phyloP scores from a whole-genome alignment of 768 basidiomycete genomes.

The Tylopilus sp. region DNA sequence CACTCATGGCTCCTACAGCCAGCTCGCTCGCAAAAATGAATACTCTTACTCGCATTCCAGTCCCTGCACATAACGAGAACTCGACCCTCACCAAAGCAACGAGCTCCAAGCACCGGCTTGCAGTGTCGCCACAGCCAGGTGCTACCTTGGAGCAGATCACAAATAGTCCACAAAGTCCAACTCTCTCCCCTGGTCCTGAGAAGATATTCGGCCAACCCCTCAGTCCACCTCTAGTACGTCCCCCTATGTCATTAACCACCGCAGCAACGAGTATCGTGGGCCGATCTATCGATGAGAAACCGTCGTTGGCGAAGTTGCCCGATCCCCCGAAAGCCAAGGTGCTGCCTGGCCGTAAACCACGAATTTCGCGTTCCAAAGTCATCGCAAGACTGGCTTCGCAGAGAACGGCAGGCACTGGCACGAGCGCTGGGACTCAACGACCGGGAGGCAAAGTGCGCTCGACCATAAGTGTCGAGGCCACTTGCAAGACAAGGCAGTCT shows the following conservation, averaged over 20 bases:
- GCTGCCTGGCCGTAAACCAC: slow-evolving; percentile 55
- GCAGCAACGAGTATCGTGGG: slow-evolving; percentile 28
- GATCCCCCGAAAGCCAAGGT: slow-evolving; percentile 28
- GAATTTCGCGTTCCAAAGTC: slow-evolving; percentile 79
- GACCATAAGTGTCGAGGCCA: slow-evolving; percentile 43
- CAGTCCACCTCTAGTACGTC: slow-evolving; percentile 25
- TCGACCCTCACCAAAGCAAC: slow-evolving; percentile 7
- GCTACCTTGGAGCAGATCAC: slow-evolving; percentile 32
- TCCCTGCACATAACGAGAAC: slow-evolving; percentile 17
- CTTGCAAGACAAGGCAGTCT: slow-evolving; percentile 24
- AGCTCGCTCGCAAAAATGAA: slow-evolving; percentile 67
- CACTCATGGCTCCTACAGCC: slow-evolving; percentile 70
- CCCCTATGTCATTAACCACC: slow-evolving; percentile 28
- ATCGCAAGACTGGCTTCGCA: slow-evolving; percentile 75
- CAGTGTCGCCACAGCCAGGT: slow-evolving; percentile 12
- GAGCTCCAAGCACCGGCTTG: slow-evolving; percentile 14
- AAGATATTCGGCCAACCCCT: slow-evolving; percentile 57
- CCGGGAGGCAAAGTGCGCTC: slow-evolving; percentile 42
- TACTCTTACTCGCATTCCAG: slow-evolving; percentile 23
- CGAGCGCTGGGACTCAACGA: slow-evolving; percentile 16
- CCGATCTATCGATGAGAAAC: neutral
- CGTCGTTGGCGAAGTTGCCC: slow-evolving; percentile 9
- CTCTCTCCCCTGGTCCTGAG: slow-evolving; percentile 12
- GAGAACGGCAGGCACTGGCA: slow-evolving; percentile 39
- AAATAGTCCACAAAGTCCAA: slow-evolving; percentile 29